Percentiles rank a stretch among this genome's conserved stretches.
These are phyloP conservation scores for Coniochaeta sp. DNA, from an alignment of 2,329 filamentous ascomycete genomes.

Conservation along the genomic window DNA sequence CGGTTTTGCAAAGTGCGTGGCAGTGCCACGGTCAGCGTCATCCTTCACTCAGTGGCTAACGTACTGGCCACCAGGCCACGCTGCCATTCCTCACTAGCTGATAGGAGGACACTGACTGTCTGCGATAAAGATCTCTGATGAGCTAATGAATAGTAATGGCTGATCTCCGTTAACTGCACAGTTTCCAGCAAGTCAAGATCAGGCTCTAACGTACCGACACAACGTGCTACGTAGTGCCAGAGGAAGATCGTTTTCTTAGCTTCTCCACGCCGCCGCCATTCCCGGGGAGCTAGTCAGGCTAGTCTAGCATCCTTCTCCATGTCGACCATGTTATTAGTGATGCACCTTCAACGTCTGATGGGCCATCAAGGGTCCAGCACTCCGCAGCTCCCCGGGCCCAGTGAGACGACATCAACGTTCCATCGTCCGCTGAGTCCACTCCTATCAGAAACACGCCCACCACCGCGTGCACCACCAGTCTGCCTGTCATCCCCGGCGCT, in stretches of 20 bases:
- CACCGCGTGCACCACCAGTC: not conserved
- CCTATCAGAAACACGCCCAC: not conserved
- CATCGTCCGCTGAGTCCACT: not conserved
- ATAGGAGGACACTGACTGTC: not conserved
- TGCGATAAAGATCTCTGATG: not conserved
- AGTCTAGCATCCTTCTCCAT: not conserved
- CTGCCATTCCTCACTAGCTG: no score
- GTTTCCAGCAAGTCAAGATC: not conserved
- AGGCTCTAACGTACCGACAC: not conserved
- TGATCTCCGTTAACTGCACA: not conserved
- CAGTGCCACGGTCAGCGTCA: not conserved
- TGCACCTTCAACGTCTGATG: no score
- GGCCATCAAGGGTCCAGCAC: not conserved
- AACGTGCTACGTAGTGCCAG: slow-evolving; percentile 1
- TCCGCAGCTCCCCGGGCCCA: not conserved
- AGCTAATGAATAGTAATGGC: not conserved
- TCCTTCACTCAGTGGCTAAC: not conserved
- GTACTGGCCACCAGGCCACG: no score
- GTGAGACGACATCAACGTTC: not conserved
- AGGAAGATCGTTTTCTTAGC: not conserved
- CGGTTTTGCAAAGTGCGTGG: not conserved
- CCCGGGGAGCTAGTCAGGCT: not conserved
- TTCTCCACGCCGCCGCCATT: not conserved
- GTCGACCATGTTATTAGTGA: no score
- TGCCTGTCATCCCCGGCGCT: not conserved